A percentile compares a stretch with the other conserved stretches of the same genome.
These are phyloP conservation scores for Colletotrichum sp. DNA, from an alignment of 2,329 filamentous ascomycete genomes.

Conservation along the genomic window DNA sequence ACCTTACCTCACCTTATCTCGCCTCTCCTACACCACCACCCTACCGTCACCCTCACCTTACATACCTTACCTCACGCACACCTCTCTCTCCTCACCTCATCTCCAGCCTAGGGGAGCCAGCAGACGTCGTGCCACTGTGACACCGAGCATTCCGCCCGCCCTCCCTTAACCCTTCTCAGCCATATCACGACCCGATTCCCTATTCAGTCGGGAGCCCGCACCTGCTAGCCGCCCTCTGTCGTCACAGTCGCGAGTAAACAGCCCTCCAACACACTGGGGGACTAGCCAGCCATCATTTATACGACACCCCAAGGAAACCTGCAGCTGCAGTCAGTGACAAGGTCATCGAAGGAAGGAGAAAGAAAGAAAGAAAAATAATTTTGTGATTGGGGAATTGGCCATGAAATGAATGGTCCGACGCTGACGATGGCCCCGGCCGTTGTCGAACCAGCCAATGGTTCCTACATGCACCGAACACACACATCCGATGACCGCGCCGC, in stretches of 20 bases:
- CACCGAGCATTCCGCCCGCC: conserved; percentile 18
- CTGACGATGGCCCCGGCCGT: conserved; percentile 44
- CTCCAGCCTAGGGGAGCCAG: background rate
- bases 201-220: background rate
- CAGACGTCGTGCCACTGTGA: conserved; percentile 18
- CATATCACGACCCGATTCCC: background rate
- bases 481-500: conserved; percentile 34
- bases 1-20: background rate
- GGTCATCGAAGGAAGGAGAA: background rate
- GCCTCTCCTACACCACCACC: background rate
- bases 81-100: background rate
- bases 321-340: conserved; percentile 10
- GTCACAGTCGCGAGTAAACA: conserved; percentile 1
- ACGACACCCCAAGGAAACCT: background rate
- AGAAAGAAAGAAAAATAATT: background rate
- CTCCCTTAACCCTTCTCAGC: conserved; percentile 7
- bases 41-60: background rate
- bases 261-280: background rate
- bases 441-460: conserved; percentile 26
- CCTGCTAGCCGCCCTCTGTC: background rate
- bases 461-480: conserved; percentile 36
- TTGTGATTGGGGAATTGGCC: conserved; percentile 20
- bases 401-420: conserved; percentile 41
- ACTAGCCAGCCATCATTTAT: background rate
- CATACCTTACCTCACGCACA: background rate